Evolutionary conservation across 257 asterid species (phyloP), one percentile per base, ranked within the genome.

Genomic region (Osmanthus fragrans): DNA sequence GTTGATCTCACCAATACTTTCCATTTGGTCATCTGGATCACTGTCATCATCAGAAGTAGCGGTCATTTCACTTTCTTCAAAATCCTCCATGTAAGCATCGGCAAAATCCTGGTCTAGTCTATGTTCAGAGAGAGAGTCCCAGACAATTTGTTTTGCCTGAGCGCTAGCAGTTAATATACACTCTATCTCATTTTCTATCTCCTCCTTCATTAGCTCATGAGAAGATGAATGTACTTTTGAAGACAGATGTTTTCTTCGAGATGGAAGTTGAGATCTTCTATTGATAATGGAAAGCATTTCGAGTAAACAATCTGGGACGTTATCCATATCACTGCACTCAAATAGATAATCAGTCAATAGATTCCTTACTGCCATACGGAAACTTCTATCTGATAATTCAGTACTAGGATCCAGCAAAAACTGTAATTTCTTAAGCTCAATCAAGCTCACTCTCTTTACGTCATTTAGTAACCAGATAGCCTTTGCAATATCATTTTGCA

Each of bases 271-370:
- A 71, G 86, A 77, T 81, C 80, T 82, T 75, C 75, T 80, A 72
- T 87, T 88, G 54, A 95, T 85, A 36, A 91, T 78, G 77, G 79
- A 76, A 34, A 95, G 86, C 77, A 80, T 82, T 73, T 88, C 86
- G 29, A 80, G 73, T 65, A 93, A 74, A 72, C 3, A 71, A 60
- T 84, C 88, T 37, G 99, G 99, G 75, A 89, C 71, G 77, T 49
- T 76, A 37, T 87, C 90, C 92, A 91, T 89, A 69, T 91, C 92
- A 47, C 86, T 80, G 84, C 98, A 95, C 89, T 93, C 98, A 9
- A 86, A 84, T 40, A 93, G 93, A 75, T 85, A 95, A 45, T 90
- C 98, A 15, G 84, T 88, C 87, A 95, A 81, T 27, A 89, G 74
- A 82, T 88, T 86, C 69, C 82, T 90, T 74, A 91, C 56, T 3